These are phyloP conservation scores for Lentinus tigrinus DNA, from an alignment of 768 basidiomycete species.

Conservation along the genomic window DNA sequence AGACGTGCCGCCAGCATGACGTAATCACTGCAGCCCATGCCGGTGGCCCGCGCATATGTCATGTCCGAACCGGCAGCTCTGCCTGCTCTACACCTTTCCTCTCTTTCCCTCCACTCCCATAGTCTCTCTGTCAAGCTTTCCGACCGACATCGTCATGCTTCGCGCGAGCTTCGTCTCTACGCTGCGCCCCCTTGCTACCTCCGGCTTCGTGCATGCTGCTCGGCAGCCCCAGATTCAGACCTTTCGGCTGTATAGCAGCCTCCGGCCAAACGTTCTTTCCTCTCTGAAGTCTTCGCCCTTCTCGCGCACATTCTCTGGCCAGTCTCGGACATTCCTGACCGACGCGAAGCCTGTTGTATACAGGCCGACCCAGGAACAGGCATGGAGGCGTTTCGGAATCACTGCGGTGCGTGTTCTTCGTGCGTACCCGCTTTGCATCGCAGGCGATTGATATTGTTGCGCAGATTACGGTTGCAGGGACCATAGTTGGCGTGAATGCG, in stretches of 20 bases:
- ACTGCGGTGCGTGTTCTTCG: slow-evolving; percentile 44
- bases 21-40: slow-evolving; percentile 7
- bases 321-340: slow-evolving; percentile 49
- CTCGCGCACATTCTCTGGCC: slow-evolving; percentile 25
- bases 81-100: background rate
- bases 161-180: slow-evolving; percentile 23
- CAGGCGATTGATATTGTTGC: background rate
- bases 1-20: background rate
- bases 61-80: slow-evolving; percentile 2
- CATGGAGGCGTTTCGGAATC: slow-evolving; percentile 50
- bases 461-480: slow-evolving; percentile 72
- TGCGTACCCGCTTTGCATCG: background rate
- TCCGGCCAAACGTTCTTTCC: slow-evolving; percentile 31
- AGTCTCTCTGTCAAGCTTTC: background rate
- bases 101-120: background rate
- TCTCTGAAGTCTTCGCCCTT: slow-evolving; percentile 26
- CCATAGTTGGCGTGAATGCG: slow-evolving; percentile 59
- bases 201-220: slow-evolving; percentile 18
- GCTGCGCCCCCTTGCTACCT: slow-evolving; percentile 22
- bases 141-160: slow-evolving; percentile 21
- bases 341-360: slow-evolving; percentile 40
- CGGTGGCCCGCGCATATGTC: slow-evolving; percentile 11
- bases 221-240: slow-evolving; percentile 18
- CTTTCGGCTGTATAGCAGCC: slow-evolving; percentile 32
- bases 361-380: slow-evolving; percentile 36